Conservation (phyloP, 257 asterid species). For the Solanum corneliomulleri region DNA sequence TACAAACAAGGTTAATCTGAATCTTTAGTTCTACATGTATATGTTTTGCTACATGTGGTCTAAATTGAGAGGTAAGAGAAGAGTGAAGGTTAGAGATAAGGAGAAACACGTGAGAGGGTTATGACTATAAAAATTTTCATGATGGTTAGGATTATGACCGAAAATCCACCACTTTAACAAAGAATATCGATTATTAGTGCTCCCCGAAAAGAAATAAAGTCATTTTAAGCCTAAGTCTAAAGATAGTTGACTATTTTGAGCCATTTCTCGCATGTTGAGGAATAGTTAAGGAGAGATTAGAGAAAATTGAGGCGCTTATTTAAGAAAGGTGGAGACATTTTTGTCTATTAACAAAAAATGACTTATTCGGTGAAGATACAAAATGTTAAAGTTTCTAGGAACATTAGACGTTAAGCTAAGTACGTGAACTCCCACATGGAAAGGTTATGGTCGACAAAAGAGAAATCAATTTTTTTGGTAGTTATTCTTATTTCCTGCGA, state of each 20-base stretch:
- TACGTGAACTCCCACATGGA: background rate
- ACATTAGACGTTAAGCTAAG: background rate
- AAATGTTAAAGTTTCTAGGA: background rate
- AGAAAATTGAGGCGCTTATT: background rate
- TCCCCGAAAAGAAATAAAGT: background rate
- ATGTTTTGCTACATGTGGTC: background rate
- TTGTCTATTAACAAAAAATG: background rate
- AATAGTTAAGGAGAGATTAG: background rate
- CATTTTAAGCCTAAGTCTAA: background rate
- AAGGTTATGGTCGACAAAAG: background rate
- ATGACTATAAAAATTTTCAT: background rate
- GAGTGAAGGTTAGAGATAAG: background rate
- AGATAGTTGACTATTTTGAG: background rate
- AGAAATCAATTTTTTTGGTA: background rate
- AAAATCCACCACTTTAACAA: background rate
- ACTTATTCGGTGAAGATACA: background rate
- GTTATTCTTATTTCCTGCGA: background rate
- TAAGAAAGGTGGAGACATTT: background rate
- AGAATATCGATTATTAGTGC: background rate
- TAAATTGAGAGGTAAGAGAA: background rate
- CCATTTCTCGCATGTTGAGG: background rate
- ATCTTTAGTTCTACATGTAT: background rate
- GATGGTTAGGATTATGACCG: background rate
- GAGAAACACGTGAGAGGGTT: background rate
- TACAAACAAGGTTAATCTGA: background rate